These are phyloP conservation scores for Cyberlindnera subsufficiens DNA, from an alignment of 805 yeast genomes.

Conservation along the genomic window DNA sequence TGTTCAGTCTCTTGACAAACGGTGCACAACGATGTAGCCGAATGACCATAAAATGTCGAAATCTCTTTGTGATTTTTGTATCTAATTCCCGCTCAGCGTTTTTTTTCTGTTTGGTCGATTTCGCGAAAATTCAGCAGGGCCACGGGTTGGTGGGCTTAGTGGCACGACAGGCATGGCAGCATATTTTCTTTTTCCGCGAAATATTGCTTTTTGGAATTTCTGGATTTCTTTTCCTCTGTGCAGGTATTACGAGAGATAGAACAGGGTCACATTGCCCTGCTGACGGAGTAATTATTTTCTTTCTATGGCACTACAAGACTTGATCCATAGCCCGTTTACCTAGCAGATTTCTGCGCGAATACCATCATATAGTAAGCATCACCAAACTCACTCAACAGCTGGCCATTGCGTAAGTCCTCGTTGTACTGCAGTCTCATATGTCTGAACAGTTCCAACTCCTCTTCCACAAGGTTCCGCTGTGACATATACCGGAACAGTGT, in stretches of 20 bases:
- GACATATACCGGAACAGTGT: conserved; percentile 15
- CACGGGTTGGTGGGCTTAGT: too few species aligned
- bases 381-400: conserved; percentile 17
- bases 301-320: too few species aligned
- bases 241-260: neutral
- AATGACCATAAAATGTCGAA: neutral
- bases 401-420: conserved; percentile 14
- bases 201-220: too few species aligned
- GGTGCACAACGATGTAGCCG: conserved; percentile 1
- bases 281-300: too few species aligned
- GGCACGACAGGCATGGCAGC: too few species aligned
- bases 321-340: too few species aligned
- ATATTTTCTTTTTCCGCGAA: too few species aligned
- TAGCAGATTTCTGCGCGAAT: conserved; percentile 12
- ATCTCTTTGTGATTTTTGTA: neutral
- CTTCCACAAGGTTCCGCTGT: conserved; percentile 5
- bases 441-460: conserved; percentile 13
- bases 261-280: too few species aligned
- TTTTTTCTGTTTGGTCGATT: neutral
- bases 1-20: conserved; percentile 4
- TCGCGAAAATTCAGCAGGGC: too few species aligned
- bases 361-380: conserved; percentile 21
- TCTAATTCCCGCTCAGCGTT: neutral
- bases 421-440: conserved; percentile 17
- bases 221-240: neutral